A percentile compares a stretch with the other conserved stretches of the same genome.
Conservation (phyloP, 2,329 filamentous ascomycete species). For the Xylaria sp. region DNA sequence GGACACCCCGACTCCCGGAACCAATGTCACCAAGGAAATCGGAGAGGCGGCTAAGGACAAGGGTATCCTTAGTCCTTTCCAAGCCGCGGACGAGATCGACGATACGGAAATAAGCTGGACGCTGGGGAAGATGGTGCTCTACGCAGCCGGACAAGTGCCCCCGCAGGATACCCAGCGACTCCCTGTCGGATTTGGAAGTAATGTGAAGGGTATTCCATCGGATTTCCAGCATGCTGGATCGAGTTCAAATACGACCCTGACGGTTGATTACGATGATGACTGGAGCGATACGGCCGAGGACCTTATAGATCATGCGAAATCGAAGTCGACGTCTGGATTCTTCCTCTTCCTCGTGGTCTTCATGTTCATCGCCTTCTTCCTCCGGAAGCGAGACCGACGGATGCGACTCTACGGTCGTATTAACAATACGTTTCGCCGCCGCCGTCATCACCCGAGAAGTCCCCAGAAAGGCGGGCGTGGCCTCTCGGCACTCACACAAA, state of each 20-base stretch:
- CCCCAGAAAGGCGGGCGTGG: conserved; percentile 50
- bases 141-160: conserved; percentile 86
- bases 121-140: conserved; percentile 92
- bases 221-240: conserved; percentile 87
- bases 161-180: conserved; percentile 59
- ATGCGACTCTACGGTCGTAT: conserved; percentile 61
- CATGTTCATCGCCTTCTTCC: conserved; percentile 68
- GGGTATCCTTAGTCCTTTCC: conserved; percentile 82
- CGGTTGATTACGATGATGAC: conserved; percentile 51
- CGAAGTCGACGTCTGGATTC: conserved; percentile 72
- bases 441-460: conserved; percentile 49
- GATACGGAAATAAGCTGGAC: conserved; percentile 97
- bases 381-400: conserved; percentile 79
- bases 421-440: conserved; percentile 44
- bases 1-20: conserved; percentile 50
- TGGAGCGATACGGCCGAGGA: conserved; percentile 57
- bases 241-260: conserved; percentile 41
- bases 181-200: conserved; percentile 92
- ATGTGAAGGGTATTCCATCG: conserved; percentile 65
- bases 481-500: conserved; percentile 57
- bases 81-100: conserved; percentile 89
- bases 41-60: conserved; percentile 70
- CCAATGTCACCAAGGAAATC: conserved; percentile 74
- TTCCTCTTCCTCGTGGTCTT: conserved; percentile 78
- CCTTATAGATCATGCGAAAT: conserved; percentile 67